These are phyloP conservation scores for Pythium insidiosum DNA, from an alignment of 352 stramenopile species.

Conservation along the genomic window DNA sequence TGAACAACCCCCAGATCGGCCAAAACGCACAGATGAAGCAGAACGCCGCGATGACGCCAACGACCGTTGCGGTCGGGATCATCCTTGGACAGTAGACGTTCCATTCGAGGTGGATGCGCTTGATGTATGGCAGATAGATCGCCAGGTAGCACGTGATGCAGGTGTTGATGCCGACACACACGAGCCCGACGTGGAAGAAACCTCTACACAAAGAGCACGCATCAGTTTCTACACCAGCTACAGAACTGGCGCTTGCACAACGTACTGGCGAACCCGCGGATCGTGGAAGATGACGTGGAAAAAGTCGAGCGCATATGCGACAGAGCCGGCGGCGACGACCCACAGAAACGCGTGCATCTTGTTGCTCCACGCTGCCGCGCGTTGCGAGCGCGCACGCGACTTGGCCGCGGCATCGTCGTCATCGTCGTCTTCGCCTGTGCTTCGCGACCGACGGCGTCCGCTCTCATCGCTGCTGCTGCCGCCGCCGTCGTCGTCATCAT, in stretches of 20 bases:
- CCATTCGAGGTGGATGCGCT: slow-evolving; percentile 77
- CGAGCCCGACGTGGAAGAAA: slow-evolving; percentile 72
- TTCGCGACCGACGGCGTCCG: slow-evolving; percentile 22
- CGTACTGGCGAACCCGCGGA: slow-evolving; percentile 36
- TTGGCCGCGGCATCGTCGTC: slow-evolving; percentile 18
- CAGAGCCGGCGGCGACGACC: slow-evolving; percentile 37
- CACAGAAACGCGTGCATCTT: slow-evolving; percentile 72
- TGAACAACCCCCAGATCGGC: slow-evolving; percentile 89
- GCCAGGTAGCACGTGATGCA: slow-evolving; percentile 85
- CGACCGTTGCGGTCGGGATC: slow-evolving; percentile 79
- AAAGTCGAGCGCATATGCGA: slow-evolving; percentile 65
- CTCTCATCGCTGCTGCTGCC: slow-evolving; percentile 19
- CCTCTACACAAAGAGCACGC: slow-evolving; percentile 21
- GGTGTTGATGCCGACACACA: slow-evolving; percentile 75
- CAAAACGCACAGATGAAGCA: slow-evolving; percentile 86
- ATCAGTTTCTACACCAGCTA: slow-evolving; percentile 1
- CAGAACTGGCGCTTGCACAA: not conserved
- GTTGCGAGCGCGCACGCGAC: slow-evolving; percentile 25
- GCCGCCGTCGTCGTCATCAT: slow-evolving; percentile 18
- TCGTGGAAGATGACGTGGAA: slow-evolving; percentile 64
- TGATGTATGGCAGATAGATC: slow-evolving; percentile 83
- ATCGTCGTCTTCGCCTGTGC: slow-evolving; percentile 25
- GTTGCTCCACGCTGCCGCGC: slow-evolving; percentile 52
- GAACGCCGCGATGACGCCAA: slow-evolving; percentile 52
- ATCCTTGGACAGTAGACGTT: slow-evolving; percentile 91